Evolutionary conservation across 148 eudicot genomes (phyloP).

Genomic region (Silene conica): DNA sequence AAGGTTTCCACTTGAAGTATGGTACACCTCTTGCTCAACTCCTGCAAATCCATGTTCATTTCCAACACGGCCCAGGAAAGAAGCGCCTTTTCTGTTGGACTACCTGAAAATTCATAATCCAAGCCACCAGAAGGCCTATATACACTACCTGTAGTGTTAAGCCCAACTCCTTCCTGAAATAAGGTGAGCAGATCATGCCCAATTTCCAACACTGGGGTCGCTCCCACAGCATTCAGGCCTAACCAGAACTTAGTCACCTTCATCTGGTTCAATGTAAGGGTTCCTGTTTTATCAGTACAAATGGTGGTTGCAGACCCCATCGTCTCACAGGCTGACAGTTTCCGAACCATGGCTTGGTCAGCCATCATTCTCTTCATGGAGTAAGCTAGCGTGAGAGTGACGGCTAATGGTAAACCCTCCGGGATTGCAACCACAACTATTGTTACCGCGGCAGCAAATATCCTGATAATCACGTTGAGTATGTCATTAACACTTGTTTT

Average conservation of each 20-base stretch:
- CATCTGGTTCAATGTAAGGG: slow-evolving; percentile 32
- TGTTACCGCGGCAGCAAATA: slow-evolving; percentile 34
- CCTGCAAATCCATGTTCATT: slow-evolving; percentile 19
- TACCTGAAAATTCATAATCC: slow-evolving; percentile 23
- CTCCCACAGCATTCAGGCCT: slow-evolving; percentile 12
- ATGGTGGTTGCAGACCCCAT: slow-evolving; percentile 40
- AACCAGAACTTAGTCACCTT: slow-evolving; percentile 32
- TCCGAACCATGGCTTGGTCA: slow-evolving; percentile 34
- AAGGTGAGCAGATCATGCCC: slow-evolving; percentile 1
- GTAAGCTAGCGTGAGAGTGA: slow-evolving; percentile 33
- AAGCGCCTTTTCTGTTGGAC: slow-evolving; percentile 26
- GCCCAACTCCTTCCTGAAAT: slow-evolving; percentile 27
- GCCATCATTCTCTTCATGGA: slow-evolving; percentile 40
- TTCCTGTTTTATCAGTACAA: slow-evolving; percentile 38
- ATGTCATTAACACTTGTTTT: slow-evolving; percentile 22
- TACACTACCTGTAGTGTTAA: slow-evolving; percentile 33
- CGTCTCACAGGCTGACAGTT: slow-evolving; percentile 38
- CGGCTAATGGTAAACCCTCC: slow-evolving; percentile 33
- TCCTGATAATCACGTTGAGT: slow-evolving; percentile 22
- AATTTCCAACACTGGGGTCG: background rate
- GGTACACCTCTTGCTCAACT: background rate
- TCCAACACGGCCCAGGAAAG: slow-evolving; percentile 23
- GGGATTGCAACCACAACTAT: slow-evolving; percentile 38
- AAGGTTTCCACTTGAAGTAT: slow-evolving; percentile 23
- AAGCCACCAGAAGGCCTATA: slow-evolving; percentile 13